Conservation (phyloP, 352 stramenopile genomes). For the Phytophthora pistaciae region DNA sequence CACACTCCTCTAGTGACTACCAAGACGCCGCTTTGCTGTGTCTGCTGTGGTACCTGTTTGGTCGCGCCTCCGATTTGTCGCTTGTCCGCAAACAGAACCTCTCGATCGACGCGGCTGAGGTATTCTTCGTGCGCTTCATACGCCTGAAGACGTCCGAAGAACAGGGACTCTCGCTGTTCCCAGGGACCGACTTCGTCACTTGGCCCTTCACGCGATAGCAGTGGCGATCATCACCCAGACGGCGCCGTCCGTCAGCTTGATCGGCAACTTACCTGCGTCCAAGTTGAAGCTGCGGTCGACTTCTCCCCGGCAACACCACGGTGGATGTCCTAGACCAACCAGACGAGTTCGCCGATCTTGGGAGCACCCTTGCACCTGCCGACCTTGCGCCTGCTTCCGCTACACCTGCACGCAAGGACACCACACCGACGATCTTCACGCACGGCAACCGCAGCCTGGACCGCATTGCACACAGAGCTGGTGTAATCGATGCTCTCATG, state of each 20-base stretch:
- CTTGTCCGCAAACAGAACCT: slow-evolving; percentile 35
- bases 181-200: slow-evolving; percentile 19
- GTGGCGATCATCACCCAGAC: slow-evolving; percentile 14
- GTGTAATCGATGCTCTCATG: not conserved
- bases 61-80: slow-evolving; percentile 34
- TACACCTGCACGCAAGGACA: not conserved
- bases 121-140: slow-evolving; percentile 32
- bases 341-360: not conserved
- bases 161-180: slow-evolving; percentile 40
- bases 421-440: not conserved
- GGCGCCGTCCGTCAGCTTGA: not conserved
- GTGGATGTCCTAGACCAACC: not conserved
- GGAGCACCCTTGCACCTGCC: not conserved
- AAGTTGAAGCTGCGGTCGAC: not conserved
- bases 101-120: slow-evolving; percentile 14
- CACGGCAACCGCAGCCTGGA: not conserved
- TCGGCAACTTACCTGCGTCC: not conserved
- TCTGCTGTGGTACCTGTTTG: slow-evolving; percentile 39
- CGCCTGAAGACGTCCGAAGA: slow-evolving; percentile 42
- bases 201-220: slow-evolving; percentile 29
- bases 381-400: not conserved
- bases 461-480: not conserved
- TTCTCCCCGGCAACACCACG: not conserved
- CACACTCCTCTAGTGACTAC: slow-evolving; percentile 15
- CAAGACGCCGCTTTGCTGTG: slow-evolving; percentile 32